Conservation (phyloP, 371 early-diverging fungal species). For the Mortierella sp. region DNA sequence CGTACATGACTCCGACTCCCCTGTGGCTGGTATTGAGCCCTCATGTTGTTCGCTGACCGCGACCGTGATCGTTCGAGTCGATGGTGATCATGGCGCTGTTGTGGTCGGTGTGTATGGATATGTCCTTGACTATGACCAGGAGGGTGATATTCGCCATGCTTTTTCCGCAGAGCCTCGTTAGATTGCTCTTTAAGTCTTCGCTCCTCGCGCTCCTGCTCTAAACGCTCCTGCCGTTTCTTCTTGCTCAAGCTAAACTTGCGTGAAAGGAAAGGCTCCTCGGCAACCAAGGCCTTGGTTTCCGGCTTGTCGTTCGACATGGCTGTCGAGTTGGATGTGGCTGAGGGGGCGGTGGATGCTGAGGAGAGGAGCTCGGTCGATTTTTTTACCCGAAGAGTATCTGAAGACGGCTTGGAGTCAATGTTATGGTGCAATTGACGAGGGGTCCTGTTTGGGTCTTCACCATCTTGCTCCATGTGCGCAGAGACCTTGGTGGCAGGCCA, state of each 20-base stretch:
- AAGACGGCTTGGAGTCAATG: constrained; percentile 22
- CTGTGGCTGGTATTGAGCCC: constrained; percentile 6
- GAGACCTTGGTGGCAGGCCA: neutral
- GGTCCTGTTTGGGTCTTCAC: constrained; percentile 21
- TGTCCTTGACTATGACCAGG: constrained; percentile 37
- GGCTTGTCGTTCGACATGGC: constrained; percentile 4
- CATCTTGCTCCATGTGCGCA: neutral
- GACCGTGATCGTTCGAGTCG: constrained; percentile 33
- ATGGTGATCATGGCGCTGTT: constrained; percentile 30
- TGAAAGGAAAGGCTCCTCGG: neutral
- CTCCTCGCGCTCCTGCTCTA: constrained; percentile 34
- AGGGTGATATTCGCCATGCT: constrained; percentile 45
- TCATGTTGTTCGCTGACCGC: neutral
- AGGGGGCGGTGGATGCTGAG: neutral
- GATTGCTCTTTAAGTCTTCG: constrained; percentile 27
- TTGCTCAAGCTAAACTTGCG: constrained; percentile 23
- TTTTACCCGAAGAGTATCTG: constrained; percentile 31
- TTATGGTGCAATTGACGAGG: constrained; percentile 21
- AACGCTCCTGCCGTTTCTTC: constrained; percentile 26
- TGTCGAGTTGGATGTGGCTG: constrained; percentile 7
- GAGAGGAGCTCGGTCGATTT: neutral
- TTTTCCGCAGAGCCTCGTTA: constrained; percentile 39
- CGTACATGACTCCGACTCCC: constrained; percentile 17
- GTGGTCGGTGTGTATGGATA: constrained; percentile 39
- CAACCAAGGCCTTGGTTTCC: neutral